Evolutionary conservation across 768 basidiomycete species (phyloP), one percentile per base, ranked within the genome.

Genomic region (Lanmaoa pseudosensibilis): DNA sequence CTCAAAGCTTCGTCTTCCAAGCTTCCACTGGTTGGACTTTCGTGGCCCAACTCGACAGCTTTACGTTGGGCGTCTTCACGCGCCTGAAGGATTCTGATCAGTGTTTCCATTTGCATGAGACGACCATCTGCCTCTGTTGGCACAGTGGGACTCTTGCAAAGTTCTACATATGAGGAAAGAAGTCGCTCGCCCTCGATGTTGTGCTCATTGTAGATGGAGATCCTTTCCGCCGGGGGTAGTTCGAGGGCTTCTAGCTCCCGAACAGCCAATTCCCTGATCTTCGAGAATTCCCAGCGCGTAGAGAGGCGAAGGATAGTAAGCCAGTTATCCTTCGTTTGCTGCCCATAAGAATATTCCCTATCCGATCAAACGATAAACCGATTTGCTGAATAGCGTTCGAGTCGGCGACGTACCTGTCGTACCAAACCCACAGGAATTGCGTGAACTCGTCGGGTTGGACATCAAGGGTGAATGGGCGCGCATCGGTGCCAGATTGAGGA

Each of bases 391-490:
- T 19, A 0, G 21, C 5, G 1, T 34, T 9, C 43, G 15, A 40
- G 19, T 21, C 11, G 13, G 15, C 2, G 13, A 25, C 49, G 39
- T 53, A 86, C 86, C 74, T 71, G 19, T 84, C 80, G 19, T 87
- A 87, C 58, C 85, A 83, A 0, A 86, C 77, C 81, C 81, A 85
- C 0, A 85, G 54, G 1, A 87, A 77, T 0, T 75, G 74, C 0
- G 74, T 73, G 43, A 86, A 83, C 0, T 85, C 83, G 0, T 73
- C 66, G 0, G 74, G 65, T 2, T 69, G 70, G 1, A 76, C 74
- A 13, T 77, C 69, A 5, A 87, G 69, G 1, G 75, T 68, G n/a
- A 83, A 74, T 0, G 83, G 78, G 16, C 66, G 71, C 0, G 61
- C 67, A 18, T 81, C 81, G 0, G 64, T 65, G 10, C 65, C 67